Percentiles rank a stretch among this genome's conserved stretches.
Conservation (phyloP, 441 rosid genomes). For the Populus hybrid region DNA sequence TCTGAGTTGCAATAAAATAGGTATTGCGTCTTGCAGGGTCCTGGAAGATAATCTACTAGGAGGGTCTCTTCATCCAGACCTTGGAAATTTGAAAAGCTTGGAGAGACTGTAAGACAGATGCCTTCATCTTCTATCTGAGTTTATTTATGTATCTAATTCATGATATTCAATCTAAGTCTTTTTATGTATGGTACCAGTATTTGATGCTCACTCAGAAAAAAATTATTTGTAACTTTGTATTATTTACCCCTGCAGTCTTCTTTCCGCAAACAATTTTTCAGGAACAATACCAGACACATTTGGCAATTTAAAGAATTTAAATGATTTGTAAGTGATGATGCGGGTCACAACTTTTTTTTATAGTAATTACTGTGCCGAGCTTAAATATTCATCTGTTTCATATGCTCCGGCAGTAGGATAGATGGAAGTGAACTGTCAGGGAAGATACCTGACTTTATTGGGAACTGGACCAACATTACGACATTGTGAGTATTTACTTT, state of each 20-base stretch:
- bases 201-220: neutral
- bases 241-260: constrained; percentile 34
- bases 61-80: constrained; percentile 56
- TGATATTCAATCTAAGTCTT: neutral
- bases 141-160: neutral
- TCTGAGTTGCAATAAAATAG: neutral
- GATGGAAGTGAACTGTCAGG: constrained; percentile 80
- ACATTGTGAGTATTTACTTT: constrained; percentile 50
- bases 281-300: constrained; percentile 71
- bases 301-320: constrained; percentile 54
- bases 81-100: constrained; percentile 60
- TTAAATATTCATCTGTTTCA: constrained; percentile 6
- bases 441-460: constrained; percentile 73
- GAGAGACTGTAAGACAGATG: constrained; percentile 46
- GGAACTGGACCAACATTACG: constrained; percentile 61
- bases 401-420: constrained; percentile 47
- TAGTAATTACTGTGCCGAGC: no score
- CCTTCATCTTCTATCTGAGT: neutral
- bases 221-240: neutral
- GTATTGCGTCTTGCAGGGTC: constrained; percentile 37
- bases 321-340: constrained; percentile 60
- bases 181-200: neutral
- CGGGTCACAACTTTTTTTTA: neutral
- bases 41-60: constrained; percentile 58
- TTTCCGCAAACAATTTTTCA: constrained; percentile 63